Percentiles rank a stretch among this genome's conserved stretches.
These are phyloP conservation scores for Graphiopsis chlorocephala DNA, from an alignment of 2,329 filamentous ascomycete genomes.

Conservation along the genomic window DNA sequence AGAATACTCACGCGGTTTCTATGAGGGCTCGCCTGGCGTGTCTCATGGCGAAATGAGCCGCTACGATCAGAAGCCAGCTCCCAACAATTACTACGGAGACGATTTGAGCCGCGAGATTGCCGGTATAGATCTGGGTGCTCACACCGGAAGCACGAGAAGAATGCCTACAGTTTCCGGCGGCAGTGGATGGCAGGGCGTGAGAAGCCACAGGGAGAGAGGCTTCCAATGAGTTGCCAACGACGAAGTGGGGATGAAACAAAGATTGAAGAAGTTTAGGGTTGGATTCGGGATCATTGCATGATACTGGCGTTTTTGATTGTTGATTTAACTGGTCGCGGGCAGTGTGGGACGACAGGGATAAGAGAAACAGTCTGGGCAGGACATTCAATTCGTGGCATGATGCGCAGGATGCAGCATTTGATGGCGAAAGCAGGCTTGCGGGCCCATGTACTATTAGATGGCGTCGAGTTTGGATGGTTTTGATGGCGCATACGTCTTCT, in stretches of 20 bases:
- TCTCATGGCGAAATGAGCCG: conserved; percentile 24
- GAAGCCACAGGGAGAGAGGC: conserved; percentile 33
- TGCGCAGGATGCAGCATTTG: not conserved
- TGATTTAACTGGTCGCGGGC: not conserved
- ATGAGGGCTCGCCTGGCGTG: conserved; percentile 34
- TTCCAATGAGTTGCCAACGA: conserved; percentile 23
- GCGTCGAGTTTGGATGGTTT: not conserved
- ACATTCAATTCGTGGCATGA: not conserved
- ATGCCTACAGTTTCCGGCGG: conserved; percentile 15
- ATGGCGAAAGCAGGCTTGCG: not conserved
- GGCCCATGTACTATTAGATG: not conserved
- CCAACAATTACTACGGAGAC: conserved; percentile 46
- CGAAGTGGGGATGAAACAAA: not conserved
- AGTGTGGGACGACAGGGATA: not conserved
- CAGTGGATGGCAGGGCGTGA: conserved; percentile 30
- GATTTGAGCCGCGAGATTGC: conserved; percentile 70
- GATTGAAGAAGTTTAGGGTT: not conserved
- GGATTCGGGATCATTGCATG: not conserved
- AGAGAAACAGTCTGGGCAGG: not conserved
- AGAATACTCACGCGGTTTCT: conserved; percentile 42
- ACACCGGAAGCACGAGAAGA: conserved; percentile 11
- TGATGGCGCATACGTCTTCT: not conserved
- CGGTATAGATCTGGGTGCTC: conserved; percentile 44
- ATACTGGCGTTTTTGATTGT: not conserved
- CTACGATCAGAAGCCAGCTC: conserved; percentile 36